Percentiles rank a stretch among this genome's conserved stretches.
Evolutionary conservation across 805 yeast species (phyloP).

Genomic region (Kodamaea fukazawae): DNA sequence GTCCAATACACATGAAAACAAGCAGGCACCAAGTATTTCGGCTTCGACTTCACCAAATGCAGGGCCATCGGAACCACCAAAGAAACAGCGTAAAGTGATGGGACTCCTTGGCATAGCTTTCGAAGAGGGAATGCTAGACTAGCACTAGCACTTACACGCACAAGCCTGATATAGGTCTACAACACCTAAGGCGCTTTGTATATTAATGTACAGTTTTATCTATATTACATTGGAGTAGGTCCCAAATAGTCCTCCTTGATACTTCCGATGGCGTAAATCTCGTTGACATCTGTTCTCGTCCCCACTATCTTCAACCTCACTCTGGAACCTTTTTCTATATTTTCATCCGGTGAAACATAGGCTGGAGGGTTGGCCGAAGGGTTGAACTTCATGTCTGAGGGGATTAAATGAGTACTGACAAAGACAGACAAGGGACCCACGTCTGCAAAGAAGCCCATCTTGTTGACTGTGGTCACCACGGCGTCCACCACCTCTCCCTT

Average conservation of each 20-base stretch:
- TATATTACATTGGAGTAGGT: conserved; percentile 50
- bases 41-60: too few species aligned
- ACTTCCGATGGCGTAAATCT: conserved; percentile 95
- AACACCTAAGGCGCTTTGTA: background rate
- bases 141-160: too few species aligned
- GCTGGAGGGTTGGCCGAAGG: conserved; percentile 99
- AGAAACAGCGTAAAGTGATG: conserved; percentile 16
- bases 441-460: conserved; percentile 95
- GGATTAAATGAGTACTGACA: conserved; percentile 91
- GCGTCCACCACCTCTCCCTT: conserved; percentile 99
- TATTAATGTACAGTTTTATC: conserved; percentile 1
- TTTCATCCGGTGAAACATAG: conserved; percentile 90
- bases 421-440: conserved; percentile 96
- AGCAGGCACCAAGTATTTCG: too few species aligned
- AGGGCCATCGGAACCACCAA: conserved; percentile 4
- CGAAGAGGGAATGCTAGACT: conserved; percentile 7
- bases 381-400: conserved; percentile 88
- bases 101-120: conserved; percentile 25
- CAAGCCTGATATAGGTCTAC: too few species aligned
- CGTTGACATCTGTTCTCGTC: conserved; percentile 95
- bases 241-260: conserved; percentile 98
- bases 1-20: too few species aligned
- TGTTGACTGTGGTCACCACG: conserved; percentile 87
- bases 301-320: conserved; percentile 95
- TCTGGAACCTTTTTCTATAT: conserved; percentile 89